Evolutionary conservation across 2,329 filamentous ascomycete genomes (phyloP), one percentile per base, ranked within the genome.

Genomic region (Pseudogymnoascus sp.): DNA sequence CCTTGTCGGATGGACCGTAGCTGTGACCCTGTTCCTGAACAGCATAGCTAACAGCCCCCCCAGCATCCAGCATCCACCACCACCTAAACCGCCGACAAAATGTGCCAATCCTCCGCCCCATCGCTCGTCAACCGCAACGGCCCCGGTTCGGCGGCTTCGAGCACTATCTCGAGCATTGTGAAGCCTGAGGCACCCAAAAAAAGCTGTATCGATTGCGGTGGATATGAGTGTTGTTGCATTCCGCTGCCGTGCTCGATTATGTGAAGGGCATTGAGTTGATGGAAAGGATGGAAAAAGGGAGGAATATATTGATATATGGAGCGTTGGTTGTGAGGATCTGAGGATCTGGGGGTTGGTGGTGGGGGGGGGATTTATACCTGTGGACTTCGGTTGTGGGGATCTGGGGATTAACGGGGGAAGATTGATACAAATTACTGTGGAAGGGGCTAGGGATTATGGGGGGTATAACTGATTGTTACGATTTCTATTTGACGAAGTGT

Each of bases 211-310:
- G n/a, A n/a, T n/a, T n/a, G n/a, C n/a, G n/a, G n/a, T 66, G 79
- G 77, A 38, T 78, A 75, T 67, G 75, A 81, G 60, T 84, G 81
- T 71, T 84, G 81, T 71, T 84, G 81, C 69, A 81, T 84, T 64
- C 77, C 78, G 0, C 77, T 77, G 62, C 80, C 79, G 21, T 84
- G 81, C 66, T 76, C 74, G 7, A 76, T 83, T 38, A 78, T 83
- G 76, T 82, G n/a, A n/a, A n/a, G n/a, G n/a, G n/a, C n/a, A n/a
- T n/a, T n/a, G n/a, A n/a, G n/a, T n/a, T n/a, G n/a, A n/a, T n/a
- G n/a, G n/a, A n/a, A n/a, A n/a, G n/a, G n/a, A n/a, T n/a, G n/a
- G n/a, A n/a, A n/a, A n/a, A n/a, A n/a, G n/a, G n/a, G n/a, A n/a
- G n/a, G n/a, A n/a, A n/a, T n/a, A n/a, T n/a, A n/a, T 56, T 56